Base-by-base conservation (phyloP, 345 rosid species). In the Luvunga scandens region DNA sequence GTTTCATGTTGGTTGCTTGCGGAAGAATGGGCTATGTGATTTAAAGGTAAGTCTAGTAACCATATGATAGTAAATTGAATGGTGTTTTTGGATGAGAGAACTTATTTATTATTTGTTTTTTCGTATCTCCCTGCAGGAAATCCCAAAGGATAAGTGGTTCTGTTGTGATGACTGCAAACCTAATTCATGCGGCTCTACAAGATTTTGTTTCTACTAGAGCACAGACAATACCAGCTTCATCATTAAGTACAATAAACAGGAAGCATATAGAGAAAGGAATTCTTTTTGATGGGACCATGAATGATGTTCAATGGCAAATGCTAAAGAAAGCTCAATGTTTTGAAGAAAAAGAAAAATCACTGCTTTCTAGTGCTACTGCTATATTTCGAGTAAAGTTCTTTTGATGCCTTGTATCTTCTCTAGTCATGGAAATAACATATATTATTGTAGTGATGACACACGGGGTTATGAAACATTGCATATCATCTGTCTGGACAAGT, bases 1-100 rank as follows among this genome's bases (percentile, higher is more conserved):
- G 88, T 92, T 82, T 80, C 97, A 92, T 83, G 98, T 97, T 76
- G 98, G 98, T 60, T 97, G 99, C 87, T 78, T 97, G 88, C 86
- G 96, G 75, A 86, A 90, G 70, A 87, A 80, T 78, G 93, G 91
- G 72, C 80, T 80, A 1, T 91, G 99, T 65, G 92, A 94, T 85
- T 85, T 97, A 69, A 97, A 88, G 72, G 99, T 94, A 86, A 85
- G 97, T 88, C n/a, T 62, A 68, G 48, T 61, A 53, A 55, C 73
- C 60, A 48, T 61, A 31, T 22, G 57, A 56, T 69, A 56, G 59
- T 59, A 80, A 22, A 63, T 74, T 45, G 67, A 66, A 50, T 55
- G 62, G 70, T 76, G 71, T 18, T 71, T 78, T 78, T 66, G 66
- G 76, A 34, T 10, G 36, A 69, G 53, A 64, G 55, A 56, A 36